phyloP scores from a whole-genome alignment of 2,329 filamentous ascomycete species.

The Aspergillus jensenii region DNA sequence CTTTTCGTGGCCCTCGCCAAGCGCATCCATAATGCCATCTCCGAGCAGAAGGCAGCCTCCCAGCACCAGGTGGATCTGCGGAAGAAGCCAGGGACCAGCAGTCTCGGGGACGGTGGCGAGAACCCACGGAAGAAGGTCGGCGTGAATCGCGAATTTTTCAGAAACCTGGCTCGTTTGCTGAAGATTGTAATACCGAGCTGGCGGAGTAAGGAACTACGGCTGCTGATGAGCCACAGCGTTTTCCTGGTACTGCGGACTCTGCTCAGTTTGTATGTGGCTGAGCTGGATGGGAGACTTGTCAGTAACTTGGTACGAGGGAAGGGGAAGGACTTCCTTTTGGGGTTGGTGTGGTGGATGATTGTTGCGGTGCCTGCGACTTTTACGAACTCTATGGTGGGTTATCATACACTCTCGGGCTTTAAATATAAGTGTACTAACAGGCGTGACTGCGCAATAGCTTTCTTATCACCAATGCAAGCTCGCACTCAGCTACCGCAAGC shows the following conservation, averaged over 20 bases:
- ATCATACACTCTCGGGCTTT: not conserved
- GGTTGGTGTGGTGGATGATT: constrained; percentile 97
- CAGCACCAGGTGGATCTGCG: constrained; percentile 63
- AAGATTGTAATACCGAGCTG: constrained; percentile 88
- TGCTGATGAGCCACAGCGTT: constrained; percentile 87
- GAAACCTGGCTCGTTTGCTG: constrained; percentile 72
- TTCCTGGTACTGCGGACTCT: constrained; percentile 88
- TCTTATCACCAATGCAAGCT: constrained; percentile 97
- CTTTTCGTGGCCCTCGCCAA: constrained; percentile 78
- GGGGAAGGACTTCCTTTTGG: constrained; percentile 82
- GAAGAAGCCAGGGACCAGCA: constrained; percentile 50
- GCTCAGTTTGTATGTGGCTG: constrained; percentile 92
- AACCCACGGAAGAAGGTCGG: constrained; percentile 74
- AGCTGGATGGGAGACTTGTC: constrained; percentile 90
- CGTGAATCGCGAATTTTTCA: constrained; percentile 83
- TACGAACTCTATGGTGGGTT: constrained; percentile 91
- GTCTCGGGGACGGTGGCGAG: constrained; percentile 32
- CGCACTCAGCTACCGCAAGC: constrained; percentile 86
- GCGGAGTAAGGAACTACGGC: constrained; percentile 80
- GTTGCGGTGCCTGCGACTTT: constrained; percentile 95
- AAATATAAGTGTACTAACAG: constrained; percentile 4
- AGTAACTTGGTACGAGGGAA: constrained; percentile 89
- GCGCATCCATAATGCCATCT: constrained; percentile 85
- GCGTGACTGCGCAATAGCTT: constrained; percentile 55
- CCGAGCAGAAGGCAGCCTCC: constrained; percentile 86